Percentiles rank a stretch among this genome's conserved stretches.
Evolutionary conservation across 345 rosid genomes (phyloP).

Genomic region (Bruguiera parviflora): DNA sequence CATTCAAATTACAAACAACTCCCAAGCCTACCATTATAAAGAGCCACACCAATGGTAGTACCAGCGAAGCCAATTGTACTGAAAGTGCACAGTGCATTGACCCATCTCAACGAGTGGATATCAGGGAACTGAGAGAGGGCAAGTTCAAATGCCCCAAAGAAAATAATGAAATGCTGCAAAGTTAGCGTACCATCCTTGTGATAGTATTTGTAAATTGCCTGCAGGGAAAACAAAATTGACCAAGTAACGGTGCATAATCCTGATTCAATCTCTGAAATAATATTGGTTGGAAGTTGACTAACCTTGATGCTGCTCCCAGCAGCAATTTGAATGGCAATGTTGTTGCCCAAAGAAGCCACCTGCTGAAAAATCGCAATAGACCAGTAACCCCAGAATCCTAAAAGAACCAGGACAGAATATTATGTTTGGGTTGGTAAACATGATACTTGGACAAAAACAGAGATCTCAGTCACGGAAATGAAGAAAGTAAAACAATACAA

Average conservation of each 20-base stretch:
- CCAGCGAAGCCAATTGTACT: conserved; percentile 50
- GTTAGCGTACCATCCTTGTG: conserved; percentile 30
- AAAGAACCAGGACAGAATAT: conserved; percentile 21
- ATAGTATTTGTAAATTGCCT: conserved; percentile 45
- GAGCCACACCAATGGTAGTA: conserved; percentile 43
- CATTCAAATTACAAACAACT: not conserved
- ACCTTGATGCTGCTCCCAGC: conserved; percentile 59
- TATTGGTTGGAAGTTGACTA: conserved; percentile 1
- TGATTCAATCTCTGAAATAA: not conserved
- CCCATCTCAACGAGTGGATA: conserved; percentile 53
- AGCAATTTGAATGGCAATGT: conserved; percentile 53
- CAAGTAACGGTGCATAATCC: not conserved
- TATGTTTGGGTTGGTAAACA: not conserved
- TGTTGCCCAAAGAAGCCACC: conserved; percentile 59
- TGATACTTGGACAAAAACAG: too few species aligned
- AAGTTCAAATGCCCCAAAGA: conserved; percentile 47
- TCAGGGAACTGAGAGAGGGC: conserved; percentile 48
- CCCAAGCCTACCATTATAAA: conserved; percentile 34
- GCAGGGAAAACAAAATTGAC: conserved; percentile 1
- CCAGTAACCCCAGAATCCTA: conserved; percentile 54
- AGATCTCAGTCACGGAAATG: too few species aligned
- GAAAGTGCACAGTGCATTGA: conserved; percentile 42
- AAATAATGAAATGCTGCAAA: conserved; percentile 44
- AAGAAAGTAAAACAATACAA: too few species aligned
- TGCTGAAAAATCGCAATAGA: conserved; percentile 49